These are phyloP conservation scores for Diaporthe sp. DNA, from an alignment of 2,329 filamentous ascomycete genomes.

Conservation along the genomic window DNA sequence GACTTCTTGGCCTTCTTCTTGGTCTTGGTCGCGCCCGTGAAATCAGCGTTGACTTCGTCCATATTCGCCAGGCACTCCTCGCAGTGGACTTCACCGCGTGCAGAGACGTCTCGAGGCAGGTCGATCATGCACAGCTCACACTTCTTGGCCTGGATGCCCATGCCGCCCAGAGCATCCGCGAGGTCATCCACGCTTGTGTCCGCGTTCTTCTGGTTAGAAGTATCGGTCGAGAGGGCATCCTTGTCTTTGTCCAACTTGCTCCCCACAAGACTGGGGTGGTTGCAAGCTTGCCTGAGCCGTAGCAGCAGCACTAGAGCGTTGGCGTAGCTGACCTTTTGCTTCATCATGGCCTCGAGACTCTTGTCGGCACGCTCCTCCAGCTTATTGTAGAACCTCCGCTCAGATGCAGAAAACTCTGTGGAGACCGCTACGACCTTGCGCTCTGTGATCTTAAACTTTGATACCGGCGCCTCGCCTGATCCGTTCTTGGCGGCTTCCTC, in stretches of 20 bases:
- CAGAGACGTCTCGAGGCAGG: conserved; percentile 69
- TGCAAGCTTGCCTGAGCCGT: conserved; percentile 91
- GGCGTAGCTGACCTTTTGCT: conserved; percentile 87
- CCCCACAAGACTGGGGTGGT: conserved; percentile 90
- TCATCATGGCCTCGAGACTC: conserved; percentile 91
- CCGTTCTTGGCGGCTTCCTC: conserved; percentile 63
- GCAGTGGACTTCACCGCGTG: conserved; percentile 65
- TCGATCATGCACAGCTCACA: conserved; percentile 87
- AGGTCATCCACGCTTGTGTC: conserved; percentile 83
- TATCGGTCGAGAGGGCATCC: conserved; percentile 81
- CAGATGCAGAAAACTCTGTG: conserved; percentile 82
- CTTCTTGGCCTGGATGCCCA: conserved; percentile 82
- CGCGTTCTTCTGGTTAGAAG: conserved; percentile 66
- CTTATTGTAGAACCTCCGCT: conserved; percentile 87
- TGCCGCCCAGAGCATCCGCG: conserved; percentile 86
- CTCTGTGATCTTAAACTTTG: conserved; percentile 90
- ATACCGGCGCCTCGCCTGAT: conserved; percentile 62
- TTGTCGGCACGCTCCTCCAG: conserved; percentile 88
- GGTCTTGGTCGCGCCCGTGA: conserved; percentile 54
- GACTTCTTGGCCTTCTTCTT: conserved; percentile 55
- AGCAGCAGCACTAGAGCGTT: conserved; percentile 94
- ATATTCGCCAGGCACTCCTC: conserved; percentile 82
- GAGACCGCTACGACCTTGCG: conserved; percentile 87
- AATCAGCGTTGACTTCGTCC: conserved; percentile 70
- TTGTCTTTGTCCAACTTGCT: conserved; percentile 89